Evolutionary conservation across 805 yeast genomes (phyloP).

Genomic region (Cyberlindnera xishuangbannaensis): DNA sequence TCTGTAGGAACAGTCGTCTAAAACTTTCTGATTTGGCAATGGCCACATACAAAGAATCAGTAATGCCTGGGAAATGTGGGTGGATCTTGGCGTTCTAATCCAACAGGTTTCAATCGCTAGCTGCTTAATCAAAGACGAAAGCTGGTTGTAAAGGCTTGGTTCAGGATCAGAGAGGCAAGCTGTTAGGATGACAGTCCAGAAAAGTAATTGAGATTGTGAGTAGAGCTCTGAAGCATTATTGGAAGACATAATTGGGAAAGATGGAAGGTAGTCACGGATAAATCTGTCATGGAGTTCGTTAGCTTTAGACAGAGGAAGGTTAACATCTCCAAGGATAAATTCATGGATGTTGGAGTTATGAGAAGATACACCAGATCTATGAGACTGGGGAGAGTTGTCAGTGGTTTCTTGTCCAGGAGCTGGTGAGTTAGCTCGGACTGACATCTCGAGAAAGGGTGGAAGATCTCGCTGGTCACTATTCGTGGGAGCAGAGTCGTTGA

Average conservation of each 20-base stretch:
- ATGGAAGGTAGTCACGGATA: conserved; percentile 62
- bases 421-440: conserved; percentile 30
- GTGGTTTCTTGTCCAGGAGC: conserved; percentile 7
- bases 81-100: conserved; percentile 88
- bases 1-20: conserved; percentile 88
- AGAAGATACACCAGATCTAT: conserved; percentile 20
- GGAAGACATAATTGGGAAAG: conserved; percentile 72
- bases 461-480: conserved; percentile 31
- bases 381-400: conserved; percentile 19
- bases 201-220: conserved; percentile 74
- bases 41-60: conserved; percentile 89
- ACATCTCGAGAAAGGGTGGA: conserved; percentile 39
- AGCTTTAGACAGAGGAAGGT: conserved; percentile 61
- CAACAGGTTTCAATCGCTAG: conserved; percentile 89
- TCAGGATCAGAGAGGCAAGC: conserved; percentile 85
- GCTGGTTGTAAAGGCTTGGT: conserved; percentile 69
- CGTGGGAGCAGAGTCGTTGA: conserved; percentile 39
- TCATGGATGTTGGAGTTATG: conserved; percentile 40
- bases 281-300: conserved; percentile 66
- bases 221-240: conserved; percentile 69
- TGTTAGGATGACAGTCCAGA: conserved; percentile 87
- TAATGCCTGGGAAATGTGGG: conserved; percentile 88
- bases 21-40: conserved; percentile 82
- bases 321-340: conserved; percentile 72
- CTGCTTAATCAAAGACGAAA: conserved; percentile 76